These are phyloP conservation scores for Corinectria fuckeliana DNA, from an alignment of 2,329 filamentous ascomycete genomes.

Conservation along the genomic window DNA sequence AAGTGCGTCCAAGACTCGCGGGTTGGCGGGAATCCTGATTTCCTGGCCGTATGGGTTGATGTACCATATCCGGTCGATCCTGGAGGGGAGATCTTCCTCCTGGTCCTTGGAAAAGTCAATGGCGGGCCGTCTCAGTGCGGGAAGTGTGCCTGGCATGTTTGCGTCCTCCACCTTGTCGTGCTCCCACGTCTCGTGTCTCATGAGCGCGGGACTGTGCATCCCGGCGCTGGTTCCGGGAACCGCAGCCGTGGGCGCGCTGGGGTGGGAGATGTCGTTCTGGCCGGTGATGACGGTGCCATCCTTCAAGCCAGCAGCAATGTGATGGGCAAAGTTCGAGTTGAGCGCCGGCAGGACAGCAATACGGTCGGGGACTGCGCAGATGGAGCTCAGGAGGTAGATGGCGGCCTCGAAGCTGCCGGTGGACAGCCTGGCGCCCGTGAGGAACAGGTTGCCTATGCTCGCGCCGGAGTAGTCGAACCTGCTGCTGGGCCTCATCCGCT, in stretches of 20 bases:
- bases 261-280: slow-evolving; percentile 92
- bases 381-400: slow-evolving; percentile 86
- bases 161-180: slow-evolving; percentile 78
- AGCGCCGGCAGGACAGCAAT: slow-evolving; percentile 87
- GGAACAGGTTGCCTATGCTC: slow-evolving; percentile 79
- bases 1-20: slow-evolving; percentile 76
- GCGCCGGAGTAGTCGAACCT: slow-evolving; percentile 80
- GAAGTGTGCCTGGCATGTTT: slow-evolving; percentile 80
- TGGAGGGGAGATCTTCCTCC: slow-evolving; percentile 76
- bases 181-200: slow-evolving; percentile 56
- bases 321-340: slow-evolving; percentile 93
- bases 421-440: slow-evolving; percentile 87
- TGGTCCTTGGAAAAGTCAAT: slow-evolving; percentile 81
- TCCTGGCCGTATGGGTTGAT: slow-evolving; percentile 99
- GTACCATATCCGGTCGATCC: slow-evolving; percentile 89
- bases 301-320: slow-evolving; percentile 83
- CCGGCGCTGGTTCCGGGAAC: slow-evolving; percentile 41
- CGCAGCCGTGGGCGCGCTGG: slow-evolving; percentile 66
- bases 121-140: slow-evolving; percentile 79
- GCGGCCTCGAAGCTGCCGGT: slow-evolving; percentile 91
- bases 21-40: slow-evolving; percentile 84
- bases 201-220: slow-evolving; percentile 38
- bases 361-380: slow-evolving; percentile 80
- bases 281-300: slow-evolving; percentile 83
- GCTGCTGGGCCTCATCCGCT: slow-evolving; percentile 73